phyloP scores from a whole-genome alignment of 371 early-diverging fungal species.

The Actinomucor elegans region DNA sequence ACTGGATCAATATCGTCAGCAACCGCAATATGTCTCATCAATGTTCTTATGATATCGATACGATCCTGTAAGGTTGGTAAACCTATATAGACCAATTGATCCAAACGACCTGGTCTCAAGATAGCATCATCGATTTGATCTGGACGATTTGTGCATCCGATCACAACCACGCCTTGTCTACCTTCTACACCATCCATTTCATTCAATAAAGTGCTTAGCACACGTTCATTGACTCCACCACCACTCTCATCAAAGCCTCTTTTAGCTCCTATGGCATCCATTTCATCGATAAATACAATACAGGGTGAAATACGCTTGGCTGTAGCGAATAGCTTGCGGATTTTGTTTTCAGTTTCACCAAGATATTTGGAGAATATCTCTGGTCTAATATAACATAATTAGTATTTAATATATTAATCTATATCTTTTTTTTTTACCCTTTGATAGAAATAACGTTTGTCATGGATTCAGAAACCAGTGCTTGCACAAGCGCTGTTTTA shows the following conservation, averaged over 20 bases:
- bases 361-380: slow-evolving; percentile 85
- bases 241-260: slow-evolving; percentile 61
- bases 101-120: slow-evolving; percentile 80
- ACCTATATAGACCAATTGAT: slow-evolving; percentile 67
- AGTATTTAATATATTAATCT: too few species aligned
- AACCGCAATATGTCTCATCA: slow-evolving; percentile 23
- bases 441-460: slow-evolving; percentile 79
- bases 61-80: slow-evolving; percentile 62
- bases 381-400: slow-evolving; percentile 49
- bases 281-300: slow-evolving; percentile 90
- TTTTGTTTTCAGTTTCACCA: slow-evolving; percentile 87
- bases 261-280: slow-evolving; percentile 82
- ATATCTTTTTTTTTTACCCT: slow-evolving; percentile 64
- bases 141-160: slow-evolving; percentile 82
- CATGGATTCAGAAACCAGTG: slow-evolving; percentile 66
- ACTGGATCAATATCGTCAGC: slow-evolving; percentile 35
- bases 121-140: slow-evolving; percentile 87
- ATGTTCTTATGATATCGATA: slow-evolving; percentile 41
- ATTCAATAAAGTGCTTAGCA: slow-evolving; percentile 73
- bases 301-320: slow-evolving; percentile 86
- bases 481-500: slow-evolving; percentile 80
- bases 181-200: slow-evolving; percentile 91
- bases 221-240: slow-evolving; percentile 76
- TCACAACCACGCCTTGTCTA: slow-evolving; percentile 71
- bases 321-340: slow-evolving; percentile 81